A percentile compares a stretch with the other conserved stretches of the same genome.
Evolutionary conservation across 1,139 yeast species (phyloP).

Genomic region (Candida anutae): DNA sequence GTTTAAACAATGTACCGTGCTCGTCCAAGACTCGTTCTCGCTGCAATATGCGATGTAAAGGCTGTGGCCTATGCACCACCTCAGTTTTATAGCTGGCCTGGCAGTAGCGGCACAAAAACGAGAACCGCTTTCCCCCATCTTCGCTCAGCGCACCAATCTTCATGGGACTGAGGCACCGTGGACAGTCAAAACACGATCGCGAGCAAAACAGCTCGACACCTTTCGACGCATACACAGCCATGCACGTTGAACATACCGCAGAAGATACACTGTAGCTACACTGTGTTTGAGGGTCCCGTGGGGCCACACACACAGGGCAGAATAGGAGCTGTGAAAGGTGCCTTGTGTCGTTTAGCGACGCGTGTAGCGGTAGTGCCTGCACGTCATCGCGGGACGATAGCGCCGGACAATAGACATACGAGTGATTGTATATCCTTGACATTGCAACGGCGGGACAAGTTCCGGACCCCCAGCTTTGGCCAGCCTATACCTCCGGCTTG

Average conservation of each 20-base stretch:
- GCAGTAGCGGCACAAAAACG: slow-evolving; percentile 27
- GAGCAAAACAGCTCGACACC: slow-evolving; percentile 17
- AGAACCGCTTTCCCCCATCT: slow-evolving; percentile 24
- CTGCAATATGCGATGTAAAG: slow-evolving; percentile 23
- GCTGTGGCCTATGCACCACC: slow-evolving; percentile 26
- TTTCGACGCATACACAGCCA: slow-evolving; percentile 22
- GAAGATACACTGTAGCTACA: slow-evolving; percentile 15
- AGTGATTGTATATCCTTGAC: slow-evolving; percentile 16
- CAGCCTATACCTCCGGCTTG: no score
- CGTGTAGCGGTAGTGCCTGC: not conserved
- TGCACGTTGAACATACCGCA: slow-evolving; percentile 32
- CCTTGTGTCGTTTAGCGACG: slow-evolving; percentile 5
- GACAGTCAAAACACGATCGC: slow-evolving; percentile 36
- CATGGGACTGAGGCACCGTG: slow-evolving; percentile 23
- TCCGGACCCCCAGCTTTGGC: no score
- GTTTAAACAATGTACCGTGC: not conserved
- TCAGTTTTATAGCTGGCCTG: slow-evolving; percentile 20
- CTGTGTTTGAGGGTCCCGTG: slow-evolving; percentile 22
- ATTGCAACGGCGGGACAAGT: no score
- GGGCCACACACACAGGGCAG: slow-evolving; percentile 31
- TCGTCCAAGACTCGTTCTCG: slow-evolving; percentile 8
- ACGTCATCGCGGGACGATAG: slow-evolving; percentile 3
- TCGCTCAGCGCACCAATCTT: slow-evolving; percentile 14
- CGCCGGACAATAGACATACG: slow-evolving; percentile 14
- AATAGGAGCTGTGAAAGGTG: slow-evolving; percentile 19